Conservation (phyloP, 208 protist species). For the Strigomonas culicis region DNA sequence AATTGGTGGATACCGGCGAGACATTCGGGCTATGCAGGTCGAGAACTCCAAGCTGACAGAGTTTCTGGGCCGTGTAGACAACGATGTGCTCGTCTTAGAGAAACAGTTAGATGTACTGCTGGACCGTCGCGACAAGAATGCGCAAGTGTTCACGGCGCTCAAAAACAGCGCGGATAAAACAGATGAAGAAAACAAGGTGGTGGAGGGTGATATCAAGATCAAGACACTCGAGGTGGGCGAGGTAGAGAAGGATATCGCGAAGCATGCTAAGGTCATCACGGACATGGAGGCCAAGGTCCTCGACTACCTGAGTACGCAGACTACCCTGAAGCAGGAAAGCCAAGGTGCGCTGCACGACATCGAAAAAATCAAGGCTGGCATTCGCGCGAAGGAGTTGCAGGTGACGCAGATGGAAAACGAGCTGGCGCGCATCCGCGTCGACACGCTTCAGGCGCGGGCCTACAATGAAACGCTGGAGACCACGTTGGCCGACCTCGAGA, state of each 20-base stretch:
- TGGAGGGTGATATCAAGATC: constrained; percentile 79
- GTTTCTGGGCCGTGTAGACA: constrained; percentile 90
- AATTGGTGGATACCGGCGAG: constrained; percentile 84
- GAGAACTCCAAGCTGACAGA: constrained; percentile 90
- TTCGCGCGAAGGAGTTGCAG: constrained; percentile 92
- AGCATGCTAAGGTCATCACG: constrained; percentile 75
- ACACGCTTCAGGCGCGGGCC: constrained; percentile 91
- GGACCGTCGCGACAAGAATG: constrained; percentile 67
- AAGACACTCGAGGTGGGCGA: constrained; percentile 59
- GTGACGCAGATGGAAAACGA: constrained; percentile 95
- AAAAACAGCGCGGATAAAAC: constrained; percentile 80
- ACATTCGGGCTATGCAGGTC: constrained; percentile 78
- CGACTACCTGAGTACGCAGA: constrained; percentile 87
- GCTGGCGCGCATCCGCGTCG: constrained; percentile 92
- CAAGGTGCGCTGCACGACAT: constrained; percentile 86
- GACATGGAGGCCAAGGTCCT: constrained; percentile 89
- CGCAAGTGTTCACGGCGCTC: constrained; percentile 69
- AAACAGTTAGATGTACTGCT: constrained; percentile 85
- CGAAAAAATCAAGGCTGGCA: constrained; percentile 86
- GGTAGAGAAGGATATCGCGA: constrained; percentile 82
- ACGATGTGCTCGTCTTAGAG: constrained; percentile 88
- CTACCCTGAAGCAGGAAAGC: constrained; percentile 92
- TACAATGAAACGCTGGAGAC: constrained; percentile 91
- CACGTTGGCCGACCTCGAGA: constrained; percentile 84
- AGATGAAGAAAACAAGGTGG: constrained; percentile 67